These are phyloP conservation scores for Coleophoma crateriformis DNA, from an alignment of 2,329 filamentous ascomycete genomes.

Conservation along the genomic window DNA sequence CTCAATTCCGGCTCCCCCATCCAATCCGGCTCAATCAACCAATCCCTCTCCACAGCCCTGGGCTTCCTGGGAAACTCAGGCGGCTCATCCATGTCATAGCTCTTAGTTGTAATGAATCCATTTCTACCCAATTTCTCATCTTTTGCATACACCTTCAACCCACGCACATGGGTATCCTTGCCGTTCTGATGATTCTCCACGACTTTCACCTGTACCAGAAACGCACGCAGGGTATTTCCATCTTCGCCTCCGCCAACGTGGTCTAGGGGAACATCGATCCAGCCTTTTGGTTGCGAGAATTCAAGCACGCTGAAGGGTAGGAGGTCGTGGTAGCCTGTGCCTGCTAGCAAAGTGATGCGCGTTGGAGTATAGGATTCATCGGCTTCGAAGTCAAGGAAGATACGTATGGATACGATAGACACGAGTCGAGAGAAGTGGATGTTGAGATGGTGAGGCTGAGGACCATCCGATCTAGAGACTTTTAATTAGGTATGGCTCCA, in stretches of 20 bases:
- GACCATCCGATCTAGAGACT: constrained; percentile 63
- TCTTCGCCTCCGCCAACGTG: constrained; percentile 53
- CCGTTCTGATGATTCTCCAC: constrained; percentile 98
- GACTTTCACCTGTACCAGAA: constrained; percentile 84
- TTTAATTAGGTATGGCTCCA: neutral
- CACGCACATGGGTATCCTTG: constrained; percentile 96
- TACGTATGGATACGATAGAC: constrained; percentile 70
- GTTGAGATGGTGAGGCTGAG: constrained; percentile 76
- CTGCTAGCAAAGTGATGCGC: constrained; percentile 81
- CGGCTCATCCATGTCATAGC: constrained; percentile 5
- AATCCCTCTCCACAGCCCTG: constrained; percentile 10
- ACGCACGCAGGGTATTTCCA: constrained; percentile 75
- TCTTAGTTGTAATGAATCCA: constrained; percentile 5
- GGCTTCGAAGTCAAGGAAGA: constrained; percentile 84
- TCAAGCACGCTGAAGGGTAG: constrained; percentile 80
- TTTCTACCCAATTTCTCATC: constrained; percentile 20
- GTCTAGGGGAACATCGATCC: constrained; percentile 77
- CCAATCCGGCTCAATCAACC: constrained; percentile 23
- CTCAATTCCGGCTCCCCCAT: constrained; percentile 28
- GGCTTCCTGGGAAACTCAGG: constrained; percentile 1
- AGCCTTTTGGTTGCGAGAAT: constrained; percentile 75
- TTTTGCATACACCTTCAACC: constrained; percentile 74
- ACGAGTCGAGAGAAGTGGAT: constrained; percentile 84
- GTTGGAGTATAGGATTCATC: constrained; percentile 98
- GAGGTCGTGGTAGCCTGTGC: constrained; percentile 86